Conservation (phyloP, 192 early-diverging fungal genomes). For the Kappamyces sp. region DNA sequence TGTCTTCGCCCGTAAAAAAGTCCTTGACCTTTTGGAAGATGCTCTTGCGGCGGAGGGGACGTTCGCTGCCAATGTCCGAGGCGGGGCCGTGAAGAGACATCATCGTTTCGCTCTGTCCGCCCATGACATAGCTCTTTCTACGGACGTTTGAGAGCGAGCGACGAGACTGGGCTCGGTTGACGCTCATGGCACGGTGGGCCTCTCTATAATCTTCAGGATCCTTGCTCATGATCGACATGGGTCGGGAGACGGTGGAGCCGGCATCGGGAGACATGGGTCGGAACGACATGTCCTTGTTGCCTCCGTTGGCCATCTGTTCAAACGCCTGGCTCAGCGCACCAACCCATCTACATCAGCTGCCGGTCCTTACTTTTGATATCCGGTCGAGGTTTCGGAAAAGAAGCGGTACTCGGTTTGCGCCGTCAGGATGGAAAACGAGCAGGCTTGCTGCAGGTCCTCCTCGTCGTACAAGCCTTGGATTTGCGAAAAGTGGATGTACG, state of each 20-base stretch:
- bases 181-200: conserved; percentile 2
- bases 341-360: conserved; percentile 32
- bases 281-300: neutral
- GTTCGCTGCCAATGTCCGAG: neutral
- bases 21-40: conserved; percentile 13
- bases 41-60: neutral
- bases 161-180: neutral
- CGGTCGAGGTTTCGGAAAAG: conserved; percentile 23
- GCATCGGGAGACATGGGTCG: neutral
- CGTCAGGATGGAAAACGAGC: conserved; percentile 23
- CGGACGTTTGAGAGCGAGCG: conserved; percentile 4
- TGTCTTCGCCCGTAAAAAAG: neutral
- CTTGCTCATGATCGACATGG: neutral
- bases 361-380: conserved; percentile 23
- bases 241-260: neutral
- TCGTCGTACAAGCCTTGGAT: conserved; percentile 26
- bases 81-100: neutral
- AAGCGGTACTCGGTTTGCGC: conserved; percentile 25
- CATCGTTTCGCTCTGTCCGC: neutral
- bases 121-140: neutral
- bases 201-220: conserved; percentile 14
- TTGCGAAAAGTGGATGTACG: conserved; percentile 28
- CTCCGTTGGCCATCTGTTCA: conserved; percentile 13
- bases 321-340: conserved; percentile 2
- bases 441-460: conserved; percentile 19